These are phyloP conservation scores for Chaetothyriales sp. DNA, from an alignment of 2,329 filamentous ascomycete genomes.

Conservation along the genomic window DNA sequence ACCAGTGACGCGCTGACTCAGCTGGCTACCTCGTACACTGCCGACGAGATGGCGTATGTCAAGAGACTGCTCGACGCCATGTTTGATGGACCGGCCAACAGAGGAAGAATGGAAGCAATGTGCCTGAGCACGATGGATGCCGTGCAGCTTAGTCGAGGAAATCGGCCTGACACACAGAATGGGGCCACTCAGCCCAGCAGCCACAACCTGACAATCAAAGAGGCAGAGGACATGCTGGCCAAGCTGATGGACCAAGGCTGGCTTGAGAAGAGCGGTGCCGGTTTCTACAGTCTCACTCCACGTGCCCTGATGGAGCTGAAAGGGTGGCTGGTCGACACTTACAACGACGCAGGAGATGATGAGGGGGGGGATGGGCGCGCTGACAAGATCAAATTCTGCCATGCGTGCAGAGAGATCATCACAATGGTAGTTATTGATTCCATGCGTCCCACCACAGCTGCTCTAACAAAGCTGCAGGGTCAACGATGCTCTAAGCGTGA, in stretches of 20 bases:
- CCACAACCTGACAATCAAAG: constrained; percentile 52
- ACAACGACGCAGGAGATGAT: constrained; percentile 56
- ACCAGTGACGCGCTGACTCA: constrained; percentile 75
- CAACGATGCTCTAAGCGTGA: constrained; percentile 57
- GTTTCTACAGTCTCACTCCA: constrained; percentile 63
- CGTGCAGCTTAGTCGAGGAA: constrained; percentile 46
- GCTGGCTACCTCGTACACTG: constrained; percentile 63
- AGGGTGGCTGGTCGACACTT: constrained; percentile 72
- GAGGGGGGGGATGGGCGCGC: constrained; percentile 38
- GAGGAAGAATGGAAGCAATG: constrained; percentile 64
- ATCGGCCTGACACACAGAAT: constrained; percentile 21
- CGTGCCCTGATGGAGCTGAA: constrained; percentile 73
- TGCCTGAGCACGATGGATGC: constrained; percentile 70
- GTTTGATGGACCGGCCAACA: constrained; percentile 74
- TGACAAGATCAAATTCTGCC: constrained; percentile 66
- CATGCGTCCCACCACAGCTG: not conserved
- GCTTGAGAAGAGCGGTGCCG: constrained; percentile 59
- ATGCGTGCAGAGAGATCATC: constrained; percentile 78
- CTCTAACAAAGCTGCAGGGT: constrained; percentile 34
- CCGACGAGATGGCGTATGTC: constrained; percentile 81
- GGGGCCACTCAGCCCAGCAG: constrained; percentile 24
- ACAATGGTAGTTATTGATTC: constrained; percentile 43
- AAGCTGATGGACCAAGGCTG: constrained; percentile 67
- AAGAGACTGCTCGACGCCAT: constrained; percentile 80
- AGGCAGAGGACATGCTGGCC: constrained; percentile 60